phyloP scores from a whole-genome alignment of 2,329 filamentous ascomycete species.

The Cadophora gregata region DNA sequence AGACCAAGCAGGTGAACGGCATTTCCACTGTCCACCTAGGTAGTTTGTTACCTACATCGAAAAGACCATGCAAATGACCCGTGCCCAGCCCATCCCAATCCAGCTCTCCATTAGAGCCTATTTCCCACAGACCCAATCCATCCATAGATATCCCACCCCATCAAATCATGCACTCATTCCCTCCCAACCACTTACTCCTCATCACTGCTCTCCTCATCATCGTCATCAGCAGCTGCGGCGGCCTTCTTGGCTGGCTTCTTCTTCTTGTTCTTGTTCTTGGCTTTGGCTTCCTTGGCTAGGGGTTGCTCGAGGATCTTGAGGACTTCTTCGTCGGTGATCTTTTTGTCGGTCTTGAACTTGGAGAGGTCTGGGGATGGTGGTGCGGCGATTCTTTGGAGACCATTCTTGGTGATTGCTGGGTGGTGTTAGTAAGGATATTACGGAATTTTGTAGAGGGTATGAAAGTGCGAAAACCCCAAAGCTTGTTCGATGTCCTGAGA shows the following conservation, averaged over 20 bases:
- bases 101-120: not conserved
- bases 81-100: not conserved
- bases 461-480: not conserved
- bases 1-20: not conserved
- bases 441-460: not conserved
- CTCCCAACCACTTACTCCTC: conserved; percentile 44
- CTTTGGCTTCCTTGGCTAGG: conserved; percentile 83
- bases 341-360: conserved; percentile 94
- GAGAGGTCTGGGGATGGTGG: conserved; percentile 77
- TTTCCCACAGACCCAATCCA: not conserved
- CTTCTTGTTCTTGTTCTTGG: conserved; percentile 82
- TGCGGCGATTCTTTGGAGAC: conserved; percentile 82
- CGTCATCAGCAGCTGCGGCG: conserved; percentile 43
- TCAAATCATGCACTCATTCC: conserved; percentile 3
- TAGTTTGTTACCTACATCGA: not conserved
- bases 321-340: conserved; percentile 95
- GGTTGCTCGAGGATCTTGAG: conserved; percentile 93
- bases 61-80: not conserved
- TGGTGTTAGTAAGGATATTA: conserved; percentile 31
- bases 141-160: not conserved
- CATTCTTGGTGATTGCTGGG: conserved; percentile 95
- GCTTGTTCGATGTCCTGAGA: not conserved
- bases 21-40: not conserved
- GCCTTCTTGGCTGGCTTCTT: conserved; percentile 65
- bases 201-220: conserved; percentile 44